Evolutionary conservation across 108 stramenopile genomes (phyloP), one percentile per base, ranked within the genome.

Genomic region (Parietichytrium sp.): DNA sequence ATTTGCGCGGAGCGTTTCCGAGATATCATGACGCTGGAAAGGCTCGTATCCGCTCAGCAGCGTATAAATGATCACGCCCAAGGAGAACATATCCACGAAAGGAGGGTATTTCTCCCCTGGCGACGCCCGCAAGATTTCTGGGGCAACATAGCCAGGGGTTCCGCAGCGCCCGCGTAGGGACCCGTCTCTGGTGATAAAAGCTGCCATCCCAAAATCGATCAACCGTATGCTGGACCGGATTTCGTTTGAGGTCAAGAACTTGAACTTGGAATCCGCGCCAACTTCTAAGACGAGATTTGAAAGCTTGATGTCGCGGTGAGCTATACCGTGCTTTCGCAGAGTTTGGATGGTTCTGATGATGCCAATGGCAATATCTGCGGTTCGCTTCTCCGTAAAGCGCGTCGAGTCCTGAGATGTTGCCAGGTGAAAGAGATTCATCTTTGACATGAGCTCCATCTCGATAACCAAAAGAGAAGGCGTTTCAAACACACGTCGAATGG

Each of bases 131-230:
- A 72, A 42, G 3, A 72, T 72, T 72, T 72, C 61, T 0, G 61
- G 61, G 1, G 61, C 61, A 7, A 72, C 61, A 25, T 72, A 72
- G 29, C 61, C 61, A 25, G 61, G 61, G n/a, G 61, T 72, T 27
- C 61, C 61, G 3, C 61, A 72, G 42, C 61, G 61, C 15, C 61
- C 61, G 15, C 38, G 36, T 13, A 72, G 61, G 16, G 42, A 45
- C 23, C 20, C 20, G 10, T 72, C 38, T 12, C 38, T 36, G 61
- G 36, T 42, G 10, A 72, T 72, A 20, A 45, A 72, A 25, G 61
- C 45, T 7, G 61, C 61, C 61, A 72, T 72, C 10, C 61, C 61
- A 20, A 72, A 72, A 42, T 72, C 61, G 20, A 72, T 72, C 20
- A 72, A 25, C 10, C 61, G 61, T 25, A 72, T n/a, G 38, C 61